Conservation (phyloP, 2,329 filamentous ascomycete genomes). For the Venturia oleaginea region DNA sequence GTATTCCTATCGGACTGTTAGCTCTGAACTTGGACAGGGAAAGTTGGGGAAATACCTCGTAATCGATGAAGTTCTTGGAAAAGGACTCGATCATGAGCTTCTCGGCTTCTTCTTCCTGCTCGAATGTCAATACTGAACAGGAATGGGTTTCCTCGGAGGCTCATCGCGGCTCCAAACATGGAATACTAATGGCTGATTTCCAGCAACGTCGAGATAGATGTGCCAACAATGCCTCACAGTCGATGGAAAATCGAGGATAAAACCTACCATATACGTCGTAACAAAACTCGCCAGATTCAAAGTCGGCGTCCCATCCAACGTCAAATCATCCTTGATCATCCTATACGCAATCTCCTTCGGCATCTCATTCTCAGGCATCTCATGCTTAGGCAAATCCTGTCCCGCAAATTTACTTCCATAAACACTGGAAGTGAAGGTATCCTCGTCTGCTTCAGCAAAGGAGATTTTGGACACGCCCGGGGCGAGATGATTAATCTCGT, state of each 20-base stretch:
- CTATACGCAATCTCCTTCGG: constrained; percentile 87
- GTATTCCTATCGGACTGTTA: constrained; percentile 37
- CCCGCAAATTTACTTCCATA: constrained; percentile 81
- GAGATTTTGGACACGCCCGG: constrained; percentile 39
- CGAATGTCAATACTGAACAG: constrained; percentile 7
- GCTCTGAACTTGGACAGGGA: neutral
- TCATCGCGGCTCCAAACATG: too few relatives aligned
- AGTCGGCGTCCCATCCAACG: constrained; percentile 83
- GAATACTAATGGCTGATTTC: too few relatives aligned
- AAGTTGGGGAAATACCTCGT: constrained; percentile 13
- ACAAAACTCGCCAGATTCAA: constrained; percentile 85
- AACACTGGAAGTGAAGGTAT: constrained; percentile 65
- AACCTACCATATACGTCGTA: constrained; percentile 63
- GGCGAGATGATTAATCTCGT: constrained; percentile 23
- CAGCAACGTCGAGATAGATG: too few relatives aligned
- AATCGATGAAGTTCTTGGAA: constrained; percentile 73
- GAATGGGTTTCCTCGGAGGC: constrained; percentile 41
- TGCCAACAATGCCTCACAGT: too few relatives aligned
- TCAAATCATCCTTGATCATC: constrained; percentile 64
- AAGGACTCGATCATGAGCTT: constrained; percentile 91
- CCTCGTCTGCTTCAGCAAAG: constrained; percentile 36
- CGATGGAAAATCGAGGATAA: too few relatives aligned
- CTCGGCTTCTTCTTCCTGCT: constrained; percentile 78
- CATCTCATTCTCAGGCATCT: constrained; percentile 89
- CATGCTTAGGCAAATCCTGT: constrained; percentile 67